These are phyloP conservation scores for Fomitopsis palustris DNA, from an alignment of 1,284 basidiomycete species.

Conservation along the genomic window DNA sequence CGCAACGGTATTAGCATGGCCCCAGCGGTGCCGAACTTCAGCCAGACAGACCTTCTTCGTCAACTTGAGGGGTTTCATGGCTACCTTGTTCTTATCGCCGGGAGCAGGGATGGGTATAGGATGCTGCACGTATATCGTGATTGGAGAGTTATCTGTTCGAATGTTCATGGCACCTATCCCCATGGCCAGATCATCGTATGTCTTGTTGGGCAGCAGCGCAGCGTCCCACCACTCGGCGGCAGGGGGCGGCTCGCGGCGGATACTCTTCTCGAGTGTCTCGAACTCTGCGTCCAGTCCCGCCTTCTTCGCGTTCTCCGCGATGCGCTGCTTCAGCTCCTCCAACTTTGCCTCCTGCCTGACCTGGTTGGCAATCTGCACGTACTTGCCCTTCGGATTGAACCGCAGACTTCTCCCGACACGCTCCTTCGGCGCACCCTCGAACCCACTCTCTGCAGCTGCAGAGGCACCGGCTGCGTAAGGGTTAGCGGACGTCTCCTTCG, in stretches of 20 bases:
- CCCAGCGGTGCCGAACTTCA: neutral
- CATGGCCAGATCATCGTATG: conserved; percentile 71
- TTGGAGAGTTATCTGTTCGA: conserved; percentile 65
- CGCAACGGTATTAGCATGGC: conserved; percentile 7
- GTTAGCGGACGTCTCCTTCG: conserved; percentile 51
- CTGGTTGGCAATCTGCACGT: conserved; percentile 80
- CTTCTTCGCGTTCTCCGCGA: conserved; percentile 88
- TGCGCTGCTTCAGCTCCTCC: conserved; percentile 89
- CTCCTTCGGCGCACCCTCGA: conserved; percentile 70
- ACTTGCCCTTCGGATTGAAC: conserved; percentile 91
- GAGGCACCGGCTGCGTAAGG: conserved; percentile 64
- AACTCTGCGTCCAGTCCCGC: conserved; percentile 93
- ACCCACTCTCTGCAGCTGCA: conserved; percentile 51
- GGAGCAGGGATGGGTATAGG: conserved; percentile 96
- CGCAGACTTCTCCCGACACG: conserved; percentile 70
- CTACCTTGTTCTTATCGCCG: conserved; percentile 76
- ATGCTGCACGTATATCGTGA: conserved; percentile 93
- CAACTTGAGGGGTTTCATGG: conserved; percentile 81
- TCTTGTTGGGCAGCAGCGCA: conserved; percentile 75
- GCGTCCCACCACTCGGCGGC: conserved; percentile 98
- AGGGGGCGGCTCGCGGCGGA: conserved; percentile 85
- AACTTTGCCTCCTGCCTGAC: conserved; percentile 83
- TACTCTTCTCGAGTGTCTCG: conserved; percentile 83
- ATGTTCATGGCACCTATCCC: conserved; percentile 61
- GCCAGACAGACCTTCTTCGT: conserved; percentile 68